Conservation (phyloP, 495 filamentous ascomycete species). For the Rhypophila decipiens region DNA sequence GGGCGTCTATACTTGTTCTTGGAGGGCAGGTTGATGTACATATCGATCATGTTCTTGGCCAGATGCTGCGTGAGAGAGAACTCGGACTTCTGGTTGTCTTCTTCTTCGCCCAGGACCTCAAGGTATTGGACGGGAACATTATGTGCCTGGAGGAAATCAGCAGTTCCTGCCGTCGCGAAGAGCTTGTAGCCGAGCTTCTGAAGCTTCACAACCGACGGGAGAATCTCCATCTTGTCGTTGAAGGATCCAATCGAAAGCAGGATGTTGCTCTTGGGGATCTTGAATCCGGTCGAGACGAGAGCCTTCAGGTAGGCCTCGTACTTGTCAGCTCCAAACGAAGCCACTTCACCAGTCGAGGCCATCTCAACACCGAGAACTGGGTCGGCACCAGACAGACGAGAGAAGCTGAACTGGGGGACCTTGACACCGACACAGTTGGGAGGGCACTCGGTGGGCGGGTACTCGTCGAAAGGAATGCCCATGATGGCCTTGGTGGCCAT, state of each 20-base stretch:
- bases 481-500: slow-evolving; percentile 99
- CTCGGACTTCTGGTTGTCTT: slow-evolving; percentile 82
- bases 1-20: slow-evolving; percentile 92
- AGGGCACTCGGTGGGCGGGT: slow-evolving; percentile 68
- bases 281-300: slow-evolving; percentile 91
- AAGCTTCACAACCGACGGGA: slow-evolving; percentile 85
- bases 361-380: slow-evolving; percentile 97
- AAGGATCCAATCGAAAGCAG: slow-evolving; percentile 92
- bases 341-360: slow-evolving; percentile 97
- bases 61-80: slow-evolving; percentile 94
- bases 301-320: slow-evolving; percentile 98
- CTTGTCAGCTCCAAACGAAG: slow-evolving; percentile 91
- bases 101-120: slow-evolving; percentile 64
- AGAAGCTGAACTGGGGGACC: slow-evolving; percentile 98
- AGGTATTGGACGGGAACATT: slow-evolving; percentile 85
- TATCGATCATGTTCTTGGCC: slow-evolving; percentile 92
- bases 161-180: slow-evolving; percentile 91
- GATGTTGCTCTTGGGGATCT: slow-evolving; percentile 93
- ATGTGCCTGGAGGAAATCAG: slow-evolving; percentile 90
- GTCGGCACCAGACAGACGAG: slow-evolving; percentile 89
- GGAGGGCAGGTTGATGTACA: slow-evolving; percentile 98
- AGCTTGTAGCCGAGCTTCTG: slow-evolving; percentile 86
- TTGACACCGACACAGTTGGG: slow-evolving; percentile 90
- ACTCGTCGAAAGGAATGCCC: slow-evolving; percentile 70
- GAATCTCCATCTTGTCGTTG: slow-evolving; percentile 96